A percentile compares a stretch with the other conserved stretches of the same genome.
Conservation (phyloP, 495 filamentous ascomycete species). For the Trichoderma reesei region DNA sequence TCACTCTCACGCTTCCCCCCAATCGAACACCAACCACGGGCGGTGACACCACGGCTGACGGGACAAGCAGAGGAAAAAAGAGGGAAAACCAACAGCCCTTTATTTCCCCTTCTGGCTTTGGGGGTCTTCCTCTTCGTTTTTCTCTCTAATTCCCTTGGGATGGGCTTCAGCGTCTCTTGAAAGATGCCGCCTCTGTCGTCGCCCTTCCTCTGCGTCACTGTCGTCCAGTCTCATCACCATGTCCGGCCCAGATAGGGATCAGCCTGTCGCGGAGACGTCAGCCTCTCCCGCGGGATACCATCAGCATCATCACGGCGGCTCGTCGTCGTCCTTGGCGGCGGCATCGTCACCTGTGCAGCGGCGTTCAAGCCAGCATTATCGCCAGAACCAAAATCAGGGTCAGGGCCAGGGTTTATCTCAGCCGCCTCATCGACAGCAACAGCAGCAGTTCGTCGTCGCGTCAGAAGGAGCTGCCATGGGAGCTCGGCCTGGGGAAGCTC, state of each 20-base stretch:
- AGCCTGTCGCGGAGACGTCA: not conserved
- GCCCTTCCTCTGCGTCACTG: not conserved
- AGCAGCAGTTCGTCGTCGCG: not conserved
- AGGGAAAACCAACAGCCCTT: too few relatives aligned
- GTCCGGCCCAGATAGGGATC: not conserved
- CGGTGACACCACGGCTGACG: not conserved
- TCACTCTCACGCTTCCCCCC: not conserved
- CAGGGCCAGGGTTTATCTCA: not conserved
- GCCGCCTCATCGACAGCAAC: not conserved
- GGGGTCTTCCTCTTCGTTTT: too few relatives aligned
- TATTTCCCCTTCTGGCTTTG: too few relatives aligned
- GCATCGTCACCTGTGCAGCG: not conserved
- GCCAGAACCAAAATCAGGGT: not conserved
- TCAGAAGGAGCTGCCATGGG: not conserved
- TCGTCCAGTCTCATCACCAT: not conserved
- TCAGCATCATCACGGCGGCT: not conserved
- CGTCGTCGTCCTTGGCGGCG: not conserved
- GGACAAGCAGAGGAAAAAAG: too few relatives aligned
- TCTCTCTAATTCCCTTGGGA: too few relatives aligned
- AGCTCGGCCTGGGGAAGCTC: not conserved
- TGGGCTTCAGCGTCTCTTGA: too few relatives aligned
- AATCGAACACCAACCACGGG: not conserved
- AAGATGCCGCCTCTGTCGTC: too few relatives aligned
- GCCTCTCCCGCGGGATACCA: not conserved
- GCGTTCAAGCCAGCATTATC: not conserved